Conservation (phyloP, 2,329 filamentous ascomycete species). For the Ceratocystis eucalypticola region DNA sequence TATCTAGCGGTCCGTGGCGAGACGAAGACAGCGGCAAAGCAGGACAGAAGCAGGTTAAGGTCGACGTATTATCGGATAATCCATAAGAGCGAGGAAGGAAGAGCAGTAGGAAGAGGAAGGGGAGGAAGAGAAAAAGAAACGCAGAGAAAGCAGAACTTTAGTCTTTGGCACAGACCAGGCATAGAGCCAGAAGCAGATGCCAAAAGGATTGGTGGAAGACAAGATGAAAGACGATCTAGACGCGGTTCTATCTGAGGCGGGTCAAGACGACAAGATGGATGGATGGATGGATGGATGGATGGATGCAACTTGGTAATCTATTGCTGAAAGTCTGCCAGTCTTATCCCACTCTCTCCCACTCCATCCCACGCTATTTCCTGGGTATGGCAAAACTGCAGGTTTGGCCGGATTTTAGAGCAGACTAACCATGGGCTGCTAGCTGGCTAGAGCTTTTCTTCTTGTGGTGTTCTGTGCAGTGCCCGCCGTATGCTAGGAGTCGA, state of each 20-base stretch:
- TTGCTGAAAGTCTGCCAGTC: too few species aligned
- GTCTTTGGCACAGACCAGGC: not conserved
- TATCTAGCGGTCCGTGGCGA: not conserved
- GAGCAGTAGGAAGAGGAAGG: not conserved
- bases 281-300: not conserved
- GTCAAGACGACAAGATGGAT: not conserved
- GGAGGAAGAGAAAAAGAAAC: not conserved
- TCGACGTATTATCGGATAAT: not conserved
- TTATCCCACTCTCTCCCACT: too few species aligned
- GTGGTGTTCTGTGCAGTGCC: not conserved
- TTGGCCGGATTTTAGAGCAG: not conserved
- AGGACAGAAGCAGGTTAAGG: not conserved
- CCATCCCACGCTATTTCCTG: too few species aligned
- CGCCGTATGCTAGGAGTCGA: not conserved
- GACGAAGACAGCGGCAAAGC: not conserved
- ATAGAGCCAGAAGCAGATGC: not conserved
- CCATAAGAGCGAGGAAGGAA: not conserved
- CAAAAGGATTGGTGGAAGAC: not conserved
- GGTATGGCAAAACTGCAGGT: not conserved
- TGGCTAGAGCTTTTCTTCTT: not conserved
- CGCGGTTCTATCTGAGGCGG: not conserved
- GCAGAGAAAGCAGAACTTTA: not conserved
- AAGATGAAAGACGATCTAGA: not conserved
- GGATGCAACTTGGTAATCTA: too few species aligned
- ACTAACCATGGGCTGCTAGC: not conserved